A percentile compares a stretch with the other conserved stretches of the same genome.
Conservation (phyloP, 1,139 yeast genomes). For the Saccharomyces pastorianus region DNA sequence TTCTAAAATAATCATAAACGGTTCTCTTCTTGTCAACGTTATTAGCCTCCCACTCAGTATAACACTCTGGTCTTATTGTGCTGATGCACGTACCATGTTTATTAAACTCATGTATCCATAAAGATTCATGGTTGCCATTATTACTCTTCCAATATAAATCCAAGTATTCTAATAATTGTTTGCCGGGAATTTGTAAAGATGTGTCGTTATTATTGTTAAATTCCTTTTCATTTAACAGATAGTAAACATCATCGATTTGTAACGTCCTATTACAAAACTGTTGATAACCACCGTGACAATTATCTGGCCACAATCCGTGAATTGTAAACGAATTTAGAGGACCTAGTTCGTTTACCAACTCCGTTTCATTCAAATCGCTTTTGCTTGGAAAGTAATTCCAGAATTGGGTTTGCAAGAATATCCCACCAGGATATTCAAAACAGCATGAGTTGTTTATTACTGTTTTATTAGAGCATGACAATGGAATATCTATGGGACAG, state of each 20-base stretch:
- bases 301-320: slow-evolving; percentile 83
- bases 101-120: slow-evolving; percentile 93
- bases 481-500: slow-evolving; percentile 63
- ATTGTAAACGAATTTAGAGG: slow-evolving; percentile 71
- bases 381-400: slow-evolving; percentile 76
- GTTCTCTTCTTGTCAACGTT: slow-evolving; percentile 38
- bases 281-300: slow-evolving; percentile 64
- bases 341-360: slow-evolving; percentile 47
- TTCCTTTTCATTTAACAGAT: slow-evolving; percentile 39
- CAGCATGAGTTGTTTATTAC: slow-evolving; percentile 59
- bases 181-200: slow-evolving; percentile 36
- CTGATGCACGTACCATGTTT: slow-evolving; percentile 92
- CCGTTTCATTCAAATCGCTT: slow-evolving; percentile 15
- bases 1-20: slow-evolving; percentile 70
- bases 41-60: slow-evolving; percentile 30
- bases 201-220: slow-evolving; percentile 19
- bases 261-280: slow-evolving; percentile 67
- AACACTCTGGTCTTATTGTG: slow-evolving; percentile 69
- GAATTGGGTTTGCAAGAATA: slow-evolving; percentile 78
- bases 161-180: slow-evolving; percentile 52
- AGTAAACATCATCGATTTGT: slow-evolving; percentile 47
- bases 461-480: slow-evolving; percentile 49
- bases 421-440: slow-evolving; percentile 83
- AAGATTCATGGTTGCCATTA: slow-evolving; percentile 61
- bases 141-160: slow-evolving; percentile 64